These are phyloP conservation scores for Metschnikowia cubensis DNA, from an alignment of 805 yeast species.

Conservation along the genomic window DNA sequence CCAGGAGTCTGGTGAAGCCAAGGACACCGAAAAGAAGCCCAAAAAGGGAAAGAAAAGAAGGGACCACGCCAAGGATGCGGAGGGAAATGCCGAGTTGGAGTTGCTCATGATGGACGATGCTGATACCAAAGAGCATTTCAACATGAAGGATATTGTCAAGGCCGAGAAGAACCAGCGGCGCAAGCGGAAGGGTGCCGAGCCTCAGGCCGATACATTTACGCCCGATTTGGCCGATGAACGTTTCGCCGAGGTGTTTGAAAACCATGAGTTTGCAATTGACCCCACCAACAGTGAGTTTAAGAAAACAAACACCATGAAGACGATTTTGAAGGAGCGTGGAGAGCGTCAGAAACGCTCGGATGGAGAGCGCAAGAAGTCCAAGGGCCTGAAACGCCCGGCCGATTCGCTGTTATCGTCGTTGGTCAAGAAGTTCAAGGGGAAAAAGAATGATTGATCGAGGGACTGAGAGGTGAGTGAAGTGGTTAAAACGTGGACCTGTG, in stretches of 20 bases:
- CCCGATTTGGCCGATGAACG: slow-evolving; percentile 80
- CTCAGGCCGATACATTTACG: slow-evolving; percentile 50
- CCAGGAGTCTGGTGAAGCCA: slow-evolving; percentile 14
- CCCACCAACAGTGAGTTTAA: slow-evolving; percentile 89
- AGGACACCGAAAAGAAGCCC: slow-evolving; percentile 16
- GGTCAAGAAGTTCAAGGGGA: slow-evolving; percentile 50
- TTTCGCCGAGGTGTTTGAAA: slow-evolving; percentile 77
- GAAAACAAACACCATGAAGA: slow-evolving; percentile 81
- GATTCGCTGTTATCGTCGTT: slow-evolving; percentile 22
- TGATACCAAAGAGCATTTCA: slow-evolving; percentile 54
- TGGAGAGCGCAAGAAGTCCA: slow-evolving; percentile 1
- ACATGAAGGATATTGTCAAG: slow-evolving; percentile 71
- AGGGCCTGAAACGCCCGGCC: slow-evolving; percentile 5
- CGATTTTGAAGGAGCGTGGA: slow-evolving; percentile 71
- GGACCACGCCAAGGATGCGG: slow-evolving; percentile 16
- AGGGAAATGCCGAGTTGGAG: slow-evolving; percentile 63
- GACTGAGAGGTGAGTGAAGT: too few relatives aligned
- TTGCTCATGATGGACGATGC: slow-evolving; percentile 63
- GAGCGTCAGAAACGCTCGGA: slow-evolving; percentile 37
- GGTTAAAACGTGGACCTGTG: too few relatives aligned
- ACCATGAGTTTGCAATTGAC: slow-evolving; percentile 90
- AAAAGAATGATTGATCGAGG: slow-evolving; percentile 14
- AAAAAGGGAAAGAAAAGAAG: slow-evolving; percentile 22
- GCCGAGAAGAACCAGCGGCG: slow-evolving; percentile 62
- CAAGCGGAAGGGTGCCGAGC: slow-evolving; percentile 47